phyloP scores from a whole-genome alignment of 2,329 filamentous ascomycete species.

The Claviceps fusiformis region DNA sequence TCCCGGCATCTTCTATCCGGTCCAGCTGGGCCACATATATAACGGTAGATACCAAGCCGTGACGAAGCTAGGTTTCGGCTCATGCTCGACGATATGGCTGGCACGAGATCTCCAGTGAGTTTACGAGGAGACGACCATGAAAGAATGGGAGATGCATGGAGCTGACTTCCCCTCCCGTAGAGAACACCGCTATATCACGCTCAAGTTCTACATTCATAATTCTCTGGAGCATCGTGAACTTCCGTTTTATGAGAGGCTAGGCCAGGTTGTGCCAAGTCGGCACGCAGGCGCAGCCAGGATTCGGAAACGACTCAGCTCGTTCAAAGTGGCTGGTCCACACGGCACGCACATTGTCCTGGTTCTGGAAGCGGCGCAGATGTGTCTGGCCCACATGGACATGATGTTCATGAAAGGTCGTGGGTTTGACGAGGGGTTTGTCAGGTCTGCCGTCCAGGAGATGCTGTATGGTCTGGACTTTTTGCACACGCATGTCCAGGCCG shows the following conservation, averaged over 20 bases:
- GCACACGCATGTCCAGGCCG: neutral
- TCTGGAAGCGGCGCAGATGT: neutral
- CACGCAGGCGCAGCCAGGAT: neutral
- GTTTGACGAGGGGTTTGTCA: neutral
- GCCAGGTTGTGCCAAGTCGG: neutral
- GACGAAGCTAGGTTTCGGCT: conserved; percentile 27
- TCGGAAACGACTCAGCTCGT: neutral
- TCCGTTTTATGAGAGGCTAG: neutral
- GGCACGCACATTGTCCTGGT: neutral
- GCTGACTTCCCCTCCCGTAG: neutral
- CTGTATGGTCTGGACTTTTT: neutral
- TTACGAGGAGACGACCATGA: neutral
- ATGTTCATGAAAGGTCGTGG: neutral
- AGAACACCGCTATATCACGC: neutral
- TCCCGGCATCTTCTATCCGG: conserved; percentile 23
- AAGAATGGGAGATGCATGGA: neutral
- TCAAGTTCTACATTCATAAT: neutral
- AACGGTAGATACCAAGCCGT: conserved; percentile 22
- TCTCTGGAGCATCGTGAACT: neutral
- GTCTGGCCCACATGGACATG: neutral
- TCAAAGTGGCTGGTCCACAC: neutral
- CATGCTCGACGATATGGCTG: conserved; percentile 29
- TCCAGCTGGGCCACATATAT: conserved; percentile 23
- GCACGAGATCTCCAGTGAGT: conserved; percentile 21
- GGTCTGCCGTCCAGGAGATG: neutral